Percentiles rank a stretch among this genome's conserved stretches.
phyloP scores from a whole-genome alignment of 2,329 filamentous ascomycete genomes.

The Apiospora saccharicola region DNA sequence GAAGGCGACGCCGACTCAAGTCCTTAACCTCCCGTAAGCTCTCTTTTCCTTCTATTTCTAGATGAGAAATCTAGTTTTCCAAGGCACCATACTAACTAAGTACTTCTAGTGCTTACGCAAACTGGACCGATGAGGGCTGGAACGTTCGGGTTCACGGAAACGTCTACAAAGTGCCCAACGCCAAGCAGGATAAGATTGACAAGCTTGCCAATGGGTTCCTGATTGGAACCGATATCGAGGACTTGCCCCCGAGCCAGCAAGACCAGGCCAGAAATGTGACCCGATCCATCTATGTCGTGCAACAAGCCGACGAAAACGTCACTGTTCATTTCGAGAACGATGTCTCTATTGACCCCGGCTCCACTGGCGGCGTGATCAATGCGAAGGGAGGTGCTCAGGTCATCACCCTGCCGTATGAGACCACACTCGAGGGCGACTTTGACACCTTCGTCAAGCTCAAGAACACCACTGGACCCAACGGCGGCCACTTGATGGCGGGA shows the following conservation, averaged over 20 bases:
- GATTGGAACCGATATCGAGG: constrained; percentile 66
- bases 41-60: too few relatives aligned
- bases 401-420: constrained; percentile 69
- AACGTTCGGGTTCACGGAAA: constrained; percentile 80
- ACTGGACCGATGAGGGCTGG: constrained; percentile 82
- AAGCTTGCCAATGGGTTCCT: constrained; percentile 75
- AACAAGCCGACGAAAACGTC: constrained; percentile 71
- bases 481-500: constrained; percentile 63
- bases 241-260: constrained; percentile 66
- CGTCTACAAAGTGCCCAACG: constrained; percentile 80
- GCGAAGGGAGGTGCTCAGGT: constrained; percentile 67
- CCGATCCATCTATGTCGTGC: constrained; percentile 76
- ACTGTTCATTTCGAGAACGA: constrained; percentile 64
- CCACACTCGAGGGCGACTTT: constrained; percentile 74
- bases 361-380: constrained; percentile 59
- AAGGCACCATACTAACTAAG: constrained; percentile 36
- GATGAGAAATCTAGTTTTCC: not conserved
- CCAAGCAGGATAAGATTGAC: constrained; percentile 69
- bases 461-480: constrained; percentile 59
- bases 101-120: constrained; percentile 62
- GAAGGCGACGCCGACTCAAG: constrained; percentile 70
- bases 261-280: constrained; percentile 78
- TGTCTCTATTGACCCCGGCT: constrained; percentile 57
- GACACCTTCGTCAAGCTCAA: constrained; percentile 72
- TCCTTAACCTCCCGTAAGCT: constrained; percentile 70